phyloP scores from a whole-genome alignment of 768 basidiomycete genomes.

The Gautieria morchelliformis region DNA sequence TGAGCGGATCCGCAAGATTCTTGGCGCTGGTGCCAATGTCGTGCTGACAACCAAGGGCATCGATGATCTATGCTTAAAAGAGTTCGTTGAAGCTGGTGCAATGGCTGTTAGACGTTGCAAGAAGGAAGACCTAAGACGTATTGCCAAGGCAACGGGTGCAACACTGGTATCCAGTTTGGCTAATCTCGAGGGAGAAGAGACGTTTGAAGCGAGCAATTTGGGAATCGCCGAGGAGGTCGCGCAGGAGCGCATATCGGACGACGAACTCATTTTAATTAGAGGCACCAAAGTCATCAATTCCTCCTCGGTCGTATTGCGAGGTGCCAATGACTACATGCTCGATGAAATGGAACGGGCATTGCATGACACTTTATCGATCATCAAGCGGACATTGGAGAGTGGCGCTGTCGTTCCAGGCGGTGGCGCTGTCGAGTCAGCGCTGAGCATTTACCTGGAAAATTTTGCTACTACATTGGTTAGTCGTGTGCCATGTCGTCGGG shows the following conservation, averaged over 20 bases:
- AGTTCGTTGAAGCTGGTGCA: conserved; percentile 97
- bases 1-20: conserved; percentile 91
- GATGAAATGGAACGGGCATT: conserved; percentile 98
- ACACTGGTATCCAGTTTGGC: conserved; percentile 87
- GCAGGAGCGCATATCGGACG: conserved; percentile 96
- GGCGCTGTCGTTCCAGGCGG: conserved; percentile 95
- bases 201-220: conserved; percentile 84
- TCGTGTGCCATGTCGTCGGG: conserved; percentile 10
- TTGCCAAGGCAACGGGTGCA: conserved; percentile 95
- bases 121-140: conserved; percentile 95
- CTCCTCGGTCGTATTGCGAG: conserved; percentile 84
- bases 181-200: conserved; percentile 96
- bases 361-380: conserved; percentile 89
- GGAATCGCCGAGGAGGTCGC: conserved; percentile 94
- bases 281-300: conserved; percentile 96
- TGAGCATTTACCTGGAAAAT: conserved; percentile 97
- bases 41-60: conserved; percentile 97
- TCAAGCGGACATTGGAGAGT: conserved; percentile 95
- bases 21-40: conserved; percentile 93
- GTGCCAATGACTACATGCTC: conserved; percentile 98
- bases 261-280: conserved; percentile 94
- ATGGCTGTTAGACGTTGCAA: conserved; percentile 97
- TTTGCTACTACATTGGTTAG: conserved; percentile 94
- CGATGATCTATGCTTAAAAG: conserved; percentile 95
- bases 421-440: conserved; percentile 92